Percentiles rank a stretch among this genome's conserved stretches.
These are phyloP conservation scores for Arabidopsis suecica DNA, from an alignment of 345 rosid species.

Conservation along the genomic window DNA sequence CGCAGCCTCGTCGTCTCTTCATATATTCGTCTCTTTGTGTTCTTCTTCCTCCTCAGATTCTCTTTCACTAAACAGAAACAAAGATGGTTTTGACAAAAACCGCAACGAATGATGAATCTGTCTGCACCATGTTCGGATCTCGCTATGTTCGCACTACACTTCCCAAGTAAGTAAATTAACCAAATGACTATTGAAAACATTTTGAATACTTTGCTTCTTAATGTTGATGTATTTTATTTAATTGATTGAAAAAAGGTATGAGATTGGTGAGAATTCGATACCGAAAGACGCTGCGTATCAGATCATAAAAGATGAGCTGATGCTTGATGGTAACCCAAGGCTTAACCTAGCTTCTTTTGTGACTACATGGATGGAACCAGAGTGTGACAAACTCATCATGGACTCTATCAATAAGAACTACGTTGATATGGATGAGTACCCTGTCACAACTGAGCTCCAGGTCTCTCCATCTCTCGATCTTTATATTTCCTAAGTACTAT, in stretches of 20 bases:
- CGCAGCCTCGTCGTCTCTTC: not conserved
- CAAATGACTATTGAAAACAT: not conserved
- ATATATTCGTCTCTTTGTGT: slow-evolving; percentile 12
- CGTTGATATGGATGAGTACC: slow-evolving; percentile 97
- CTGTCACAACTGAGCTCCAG: slow-evolving; percentile 95
- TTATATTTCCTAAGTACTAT: not conserved
- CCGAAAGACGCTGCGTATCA: slow-evolving; percentile 96
- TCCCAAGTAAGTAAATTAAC: slow-evolving; percentile 54
- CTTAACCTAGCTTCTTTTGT: slow-evolving; percentile 90
- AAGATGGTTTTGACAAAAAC: slow-evolving; percentile 55
- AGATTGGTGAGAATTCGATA: slow-evolving; percentile 81
- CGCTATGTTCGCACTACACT: slow-evolving; percentile 70
- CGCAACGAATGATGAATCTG: slow-evolving; percentile 36
- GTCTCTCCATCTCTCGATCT: slow-evolving; percentile 25
- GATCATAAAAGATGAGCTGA: slow-evolving; percentile 84
- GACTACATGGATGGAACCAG: slow-evolving; percentile 98
- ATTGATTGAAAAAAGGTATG: slow-evolving; percentile 52
- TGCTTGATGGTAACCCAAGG: slow-evolving; percentile 94
- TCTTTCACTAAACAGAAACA: not conserved
- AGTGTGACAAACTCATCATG: slow-evolving; percentile 93
- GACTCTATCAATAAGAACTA: slow-evolving; percentile 88
- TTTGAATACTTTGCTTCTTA: not conserved
- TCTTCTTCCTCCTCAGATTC: slow-evolving; percentile 20
- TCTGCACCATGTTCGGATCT: slow-evolving; percentile 74
- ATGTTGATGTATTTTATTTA: not conserved